A percentile compares a stretch with the other conserved stretches of the same genome.
phyloP scores from a whole-genome alignment of 78 protist genomes.

The Monocercomonoides exilis region DNA sequence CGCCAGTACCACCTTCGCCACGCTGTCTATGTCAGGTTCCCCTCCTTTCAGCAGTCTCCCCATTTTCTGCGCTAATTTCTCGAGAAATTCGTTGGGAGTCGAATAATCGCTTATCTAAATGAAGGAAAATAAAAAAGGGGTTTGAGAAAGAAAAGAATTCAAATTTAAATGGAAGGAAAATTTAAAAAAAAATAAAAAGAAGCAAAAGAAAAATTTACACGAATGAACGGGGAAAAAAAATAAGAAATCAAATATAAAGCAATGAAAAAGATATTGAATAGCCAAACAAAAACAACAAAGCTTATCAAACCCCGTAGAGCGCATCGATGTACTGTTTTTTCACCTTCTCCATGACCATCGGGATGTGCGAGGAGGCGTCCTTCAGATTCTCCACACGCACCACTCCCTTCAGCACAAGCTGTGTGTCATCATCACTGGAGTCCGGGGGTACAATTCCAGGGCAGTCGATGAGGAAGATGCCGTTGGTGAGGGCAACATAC shows the following conservation, averaged over 20 bases:
- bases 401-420: constrained; percentile 64
- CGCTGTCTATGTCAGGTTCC: constrained; percentile 67
- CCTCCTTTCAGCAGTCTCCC: constrained; percentile 73
- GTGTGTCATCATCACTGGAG: constrained; percentile 63
- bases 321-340: constrained; percentile 60
- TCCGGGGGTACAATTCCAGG: constrained; percentile 83
- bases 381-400: constrained; percentile 80
- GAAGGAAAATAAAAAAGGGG: too few relatives aligned
- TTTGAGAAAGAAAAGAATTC: too few relatives aligned
- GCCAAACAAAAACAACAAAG: too few relatives aligned
- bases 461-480: constrained; percentile 94
- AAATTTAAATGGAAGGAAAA: too few relatives aligned
- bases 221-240: too few relatives aligned
- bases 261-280: background rate
- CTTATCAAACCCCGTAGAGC: constrained; percentile 62
- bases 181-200: too few relatives aligned
- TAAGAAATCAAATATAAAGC: too few relatives aligned
- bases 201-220: too few relatives aligned
- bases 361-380: constrained; percentile 55
- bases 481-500: constrained; percentile 81
- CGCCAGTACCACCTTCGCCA: constrained; percentile 69
- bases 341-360: constrained; percentile 56
- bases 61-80: constrained; percentile 32
- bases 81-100: constrained; percentile 69
- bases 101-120: too few relatives aligned